Conservation (phyloP, 2,329 filamentous ascomycete species). For the Penicillium expansum region DNA sequence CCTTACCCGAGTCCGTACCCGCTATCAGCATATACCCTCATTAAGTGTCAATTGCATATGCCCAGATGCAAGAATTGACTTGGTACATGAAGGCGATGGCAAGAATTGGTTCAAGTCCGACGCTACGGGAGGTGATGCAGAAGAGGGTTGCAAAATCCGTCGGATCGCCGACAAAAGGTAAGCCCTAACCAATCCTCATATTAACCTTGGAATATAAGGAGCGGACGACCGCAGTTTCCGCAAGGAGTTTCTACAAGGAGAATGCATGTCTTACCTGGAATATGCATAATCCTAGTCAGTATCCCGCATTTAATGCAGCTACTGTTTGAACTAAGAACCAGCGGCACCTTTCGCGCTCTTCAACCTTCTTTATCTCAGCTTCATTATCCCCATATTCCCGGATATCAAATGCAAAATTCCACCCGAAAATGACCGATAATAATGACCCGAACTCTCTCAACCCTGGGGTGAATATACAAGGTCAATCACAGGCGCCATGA, state of each 20-base stretch:
- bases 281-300: neutral
- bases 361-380: neutral
- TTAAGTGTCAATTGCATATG: neutral
- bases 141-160: neutral
- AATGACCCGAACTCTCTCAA: neutral
- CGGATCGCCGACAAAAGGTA: neutral
- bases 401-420: neutral
- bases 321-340: neutral
- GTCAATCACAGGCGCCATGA: neutral
- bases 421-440: neutral
- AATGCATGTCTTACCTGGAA: neutral
- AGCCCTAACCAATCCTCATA: neutral
- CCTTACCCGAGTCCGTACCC: neutral
- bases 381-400: too few relatives aligned
- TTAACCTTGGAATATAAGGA: neutral
- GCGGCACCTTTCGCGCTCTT: neutral
- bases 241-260: neutral
- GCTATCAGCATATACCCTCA: neutral
- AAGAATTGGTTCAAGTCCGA: neutral
- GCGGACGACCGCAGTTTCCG: neutral
- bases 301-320: neutral
- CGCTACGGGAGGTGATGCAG: neutral
- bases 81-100: neutral
- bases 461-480: neutral
- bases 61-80: neutral